Conservation (phyloP, 768 basidiomycete species). For the Candolleomyces efflorescens region DNA sequence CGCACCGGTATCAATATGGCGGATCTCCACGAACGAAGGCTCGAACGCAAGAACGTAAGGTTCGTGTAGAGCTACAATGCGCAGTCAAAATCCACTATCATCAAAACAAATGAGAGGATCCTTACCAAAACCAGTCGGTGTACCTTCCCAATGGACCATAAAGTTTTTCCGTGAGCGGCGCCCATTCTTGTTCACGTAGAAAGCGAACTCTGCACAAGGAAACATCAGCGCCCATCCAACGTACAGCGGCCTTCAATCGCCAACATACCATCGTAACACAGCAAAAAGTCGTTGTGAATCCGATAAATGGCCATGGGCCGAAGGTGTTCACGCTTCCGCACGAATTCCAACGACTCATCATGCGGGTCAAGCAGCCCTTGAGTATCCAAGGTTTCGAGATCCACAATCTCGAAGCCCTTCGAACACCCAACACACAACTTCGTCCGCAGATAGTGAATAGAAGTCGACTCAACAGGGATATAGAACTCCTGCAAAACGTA, state of each 20-base stretch:
- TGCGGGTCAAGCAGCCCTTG: constrained; percentile 93
- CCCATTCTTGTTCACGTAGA: constrained; percentile 97
- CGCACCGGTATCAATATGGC: constrained; percentile 89
- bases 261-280: constrained; percentile 92
- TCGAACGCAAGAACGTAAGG: constrained; percentile 98
- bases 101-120: constrained; percentile 6
- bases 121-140: constrained; percentile 91
- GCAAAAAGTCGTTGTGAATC: constrained; percentile 91
- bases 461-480: constrained; percentile 95
- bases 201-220: constrained; percentile 81
- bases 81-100: neutral
- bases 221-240: neutral
- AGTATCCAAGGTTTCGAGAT: constrained; percentile 94
- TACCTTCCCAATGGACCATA: constrained; percentile 96
- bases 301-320: constrained; percentile 96
- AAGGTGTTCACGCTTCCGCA: constrained; percentile 82
- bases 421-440: constrained; percentile 96
- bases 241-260: neutral
- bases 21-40: constrained; percentile 93
- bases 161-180: constrained; percentile 87
- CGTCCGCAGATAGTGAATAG: constrained; percentile 96
- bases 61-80: constrained; percentile 79
- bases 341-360: constrained; percentile 90
- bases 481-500: constrained; percentile 79
- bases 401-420: constrained; percentile 97